These are phyloP conservation scores for Udeniomyces megalosporus DNA, from an alignment of 768 basidiomycete genomes.

Conservation along the genomic window DNA sequence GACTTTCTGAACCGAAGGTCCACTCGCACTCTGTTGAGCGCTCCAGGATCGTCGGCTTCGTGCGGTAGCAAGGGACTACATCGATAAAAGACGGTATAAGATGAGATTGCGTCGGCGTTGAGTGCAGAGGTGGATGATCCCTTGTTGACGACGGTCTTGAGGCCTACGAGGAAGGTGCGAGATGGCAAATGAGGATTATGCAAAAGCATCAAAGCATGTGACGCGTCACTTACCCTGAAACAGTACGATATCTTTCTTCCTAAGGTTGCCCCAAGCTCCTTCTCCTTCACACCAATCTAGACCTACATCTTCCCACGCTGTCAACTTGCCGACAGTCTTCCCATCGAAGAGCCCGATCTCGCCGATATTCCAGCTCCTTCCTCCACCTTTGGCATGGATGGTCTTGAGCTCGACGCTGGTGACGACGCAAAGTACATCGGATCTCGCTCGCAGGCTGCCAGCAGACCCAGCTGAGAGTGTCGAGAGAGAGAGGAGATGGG, in stretches of 20 bases:
- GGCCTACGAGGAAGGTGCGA: not conserved
- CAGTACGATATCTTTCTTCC: not conserved
- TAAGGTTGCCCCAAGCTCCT: not conserved
- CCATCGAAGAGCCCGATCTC: not conserved
- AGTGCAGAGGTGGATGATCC: not conserved
- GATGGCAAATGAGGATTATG: not conserved
- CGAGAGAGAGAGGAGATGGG: not conserved
- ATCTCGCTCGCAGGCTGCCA: not conserved
- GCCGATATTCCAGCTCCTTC: not conserved
- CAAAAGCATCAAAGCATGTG: too few species aligned
- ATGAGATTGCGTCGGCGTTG: not conserved
- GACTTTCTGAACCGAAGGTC: not conserved
- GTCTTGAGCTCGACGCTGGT: not conserved
- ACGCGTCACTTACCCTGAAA: not conserved
- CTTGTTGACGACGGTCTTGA: not conserved
- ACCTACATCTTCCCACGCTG: not conserved
- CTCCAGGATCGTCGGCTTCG: not conserved
- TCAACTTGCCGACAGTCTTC: not conserved
- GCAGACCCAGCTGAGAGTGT: not conserved
- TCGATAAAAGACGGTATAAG: not conserved
- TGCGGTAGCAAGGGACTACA: not conserved
- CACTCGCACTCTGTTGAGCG: not conserved
- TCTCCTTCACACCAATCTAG: not conserved
- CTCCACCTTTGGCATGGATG: not conserved
- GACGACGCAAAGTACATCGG: not conserved